Evolutionary conservation across 768 basidiomycete genomes (phyloP).

Genomic region (Piloderma croceum): DNA sequence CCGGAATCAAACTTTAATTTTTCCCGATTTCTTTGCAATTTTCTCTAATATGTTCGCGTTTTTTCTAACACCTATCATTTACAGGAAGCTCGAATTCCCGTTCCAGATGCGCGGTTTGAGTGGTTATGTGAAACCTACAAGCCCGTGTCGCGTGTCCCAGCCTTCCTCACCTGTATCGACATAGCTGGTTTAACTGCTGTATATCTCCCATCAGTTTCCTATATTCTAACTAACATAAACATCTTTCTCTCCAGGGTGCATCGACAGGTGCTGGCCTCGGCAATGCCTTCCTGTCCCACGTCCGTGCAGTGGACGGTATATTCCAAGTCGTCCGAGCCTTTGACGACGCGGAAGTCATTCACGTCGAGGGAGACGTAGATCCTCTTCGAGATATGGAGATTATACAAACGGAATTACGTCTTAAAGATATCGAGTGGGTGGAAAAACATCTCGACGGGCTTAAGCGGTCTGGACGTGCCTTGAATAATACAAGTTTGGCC

Average conservation of each 20-base stretch:
- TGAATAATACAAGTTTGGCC: constrained; percentile 74
- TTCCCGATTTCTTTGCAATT: constrained; percentile 1
- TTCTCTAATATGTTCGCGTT: constrained; percentile 1
- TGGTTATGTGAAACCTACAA: constrained; percentile 93
- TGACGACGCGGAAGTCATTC: constrained; percentile 98
- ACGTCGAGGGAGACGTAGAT: constrained; percentile 97
- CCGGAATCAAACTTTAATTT: constrained; percentile 1
- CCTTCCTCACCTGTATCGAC: constrained; percentile 96
- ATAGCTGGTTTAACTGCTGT: constrained; percentile 96
- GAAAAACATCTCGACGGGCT: constrained; percentile 81
- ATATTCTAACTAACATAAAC: constrained; percentile 4
- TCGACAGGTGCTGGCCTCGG: constrained; percentile 98
- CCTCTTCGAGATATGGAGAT: constrained; percentile 97
- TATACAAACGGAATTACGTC: constrained; percentile 85
- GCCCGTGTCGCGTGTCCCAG: constrained; percentile 81
- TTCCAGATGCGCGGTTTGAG: constrained; percentile 90
- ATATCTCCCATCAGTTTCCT: constrained; percentile 22
- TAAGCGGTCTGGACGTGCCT: constrained; percentile 66
- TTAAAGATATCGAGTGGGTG: constrained; percentile 99
- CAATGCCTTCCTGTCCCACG: constrained; percentile 95
- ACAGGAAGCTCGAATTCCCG: constrained; percentile 86
- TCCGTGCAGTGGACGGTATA: constrained; percentile 97
- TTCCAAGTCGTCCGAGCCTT: constrained; percentile 98
- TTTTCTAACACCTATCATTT: background rate
- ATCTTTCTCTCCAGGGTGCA: constrained; percentile 56